Conservation (phyloP, 2,329 filamentous ascomycete species). For the Plectosphaerella sp. region DNA sequence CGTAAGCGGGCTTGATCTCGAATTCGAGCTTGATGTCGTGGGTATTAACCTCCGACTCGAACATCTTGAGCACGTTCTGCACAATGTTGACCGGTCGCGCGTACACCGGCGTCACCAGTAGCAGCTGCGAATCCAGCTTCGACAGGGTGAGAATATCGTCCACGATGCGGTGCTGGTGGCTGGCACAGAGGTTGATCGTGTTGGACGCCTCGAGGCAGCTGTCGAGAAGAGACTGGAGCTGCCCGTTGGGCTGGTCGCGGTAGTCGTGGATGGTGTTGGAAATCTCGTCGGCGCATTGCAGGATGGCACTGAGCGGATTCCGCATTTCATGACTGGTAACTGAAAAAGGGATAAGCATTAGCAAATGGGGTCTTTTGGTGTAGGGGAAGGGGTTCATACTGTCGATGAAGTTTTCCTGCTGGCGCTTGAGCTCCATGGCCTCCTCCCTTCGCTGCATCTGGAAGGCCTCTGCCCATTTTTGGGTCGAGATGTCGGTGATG, state of each 20-base stretch:
- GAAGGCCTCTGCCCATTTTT: slow-evolving; percentile 79
- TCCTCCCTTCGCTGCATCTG: slow-evolving; percentile 76
- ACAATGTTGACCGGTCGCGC: slow-evolving; percentile 66
- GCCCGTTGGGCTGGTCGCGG: slow-evolving; percentile 20
- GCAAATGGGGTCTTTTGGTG: no score
- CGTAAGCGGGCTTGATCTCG: slow-evolving; percentile 63
- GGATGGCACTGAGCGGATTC: slow-evolving; percentile 69
- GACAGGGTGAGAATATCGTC: slow-evolving; percentile 64
- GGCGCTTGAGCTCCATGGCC: slow-evolving; percentile 73
- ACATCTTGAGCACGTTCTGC: slow-evolving; percentile 70
- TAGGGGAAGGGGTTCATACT: slow-evolving; percentile 19
- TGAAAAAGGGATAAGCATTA: no score
- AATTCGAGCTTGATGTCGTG: slow-evolving; percentile 70
- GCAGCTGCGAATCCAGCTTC: slow-evolving; percentile 66
- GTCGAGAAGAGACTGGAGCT: slow-evolving; percentile 46
- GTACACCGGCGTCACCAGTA: slow-evolving; percentile 66
- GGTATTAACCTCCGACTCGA: slow-evolving; percentile 68
- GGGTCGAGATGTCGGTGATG: slow-evolving; percentile 80
- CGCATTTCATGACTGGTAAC: slow-evolving; percentile 71
- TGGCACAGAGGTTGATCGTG: slow-evolving; percentile 75
- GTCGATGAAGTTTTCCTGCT: slow-evolving; percentile 69
- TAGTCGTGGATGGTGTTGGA: slow-evolving; percentile 42
- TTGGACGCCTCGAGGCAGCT: slow-evolving; percentile 70
- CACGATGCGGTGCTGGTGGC: slow-evolving; percentile 71
- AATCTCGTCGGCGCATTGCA: slow-evolving; percentile 76